These are phyloP conservation scores for Mycosarcoma mackinlayi DNA, from an alignment of 1,284 basidiomycete species.

Conservation along the genomic window DNA sequence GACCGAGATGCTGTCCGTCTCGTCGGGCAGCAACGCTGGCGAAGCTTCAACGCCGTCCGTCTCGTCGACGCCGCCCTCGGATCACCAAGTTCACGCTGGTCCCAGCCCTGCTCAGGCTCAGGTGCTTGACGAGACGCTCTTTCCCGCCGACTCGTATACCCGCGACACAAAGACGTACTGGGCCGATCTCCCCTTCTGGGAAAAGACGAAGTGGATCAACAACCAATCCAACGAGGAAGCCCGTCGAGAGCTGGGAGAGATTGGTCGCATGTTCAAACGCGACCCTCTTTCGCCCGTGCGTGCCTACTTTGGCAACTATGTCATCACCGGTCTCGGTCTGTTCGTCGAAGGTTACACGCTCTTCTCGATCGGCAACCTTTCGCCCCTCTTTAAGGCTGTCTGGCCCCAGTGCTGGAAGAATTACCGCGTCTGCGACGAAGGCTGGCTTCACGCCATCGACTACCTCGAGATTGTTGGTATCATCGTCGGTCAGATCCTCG, in stretches of 20 bases:
- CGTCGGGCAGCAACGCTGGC: slow-evolving; percentile 12
- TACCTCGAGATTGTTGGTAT: slow-evolving; percentile 72
- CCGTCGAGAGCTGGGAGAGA: slow-evolving; percentile 69
- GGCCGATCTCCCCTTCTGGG: slow-evolving; percentile 66
- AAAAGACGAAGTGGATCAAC: slow-evolving; percentile 69
- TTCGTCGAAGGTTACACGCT: slow-evolving; percentile 72
- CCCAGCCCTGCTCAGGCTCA: slow-evolving; percentile 17
- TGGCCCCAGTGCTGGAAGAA: slow-evolving; percentile 72
- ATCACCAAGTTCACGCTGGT: not conserved
- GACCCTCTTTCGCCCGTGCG: slow-evolving; percentile 70
- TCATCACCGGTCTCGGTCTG: slow-evolving; percentile 72
- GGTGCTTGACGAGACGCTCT: slow-evolving; percentile 60
- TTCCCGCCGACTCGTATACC: slow-evolving; percentile 64
- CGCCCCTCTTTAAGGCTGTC: slow-evolving; percentile 70
- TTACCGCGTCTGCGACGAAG: slow-evolving; percentile 69
- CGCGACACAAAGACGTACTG: slow-evolving; percentile 66
- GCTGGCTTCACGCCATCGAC: slow-evolving; percentile 71
- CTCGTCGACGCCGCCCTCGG: slow-evolving; percentile 12
- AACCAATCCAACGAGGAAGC: slow-evolving; percentile 70
- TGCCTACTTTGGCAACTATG: slow-evolving; percentile 71
- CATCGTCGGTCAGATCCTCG: slow-evolving; percentile 72
- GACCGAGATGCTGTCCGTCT: slow-evolving; percentile 21
- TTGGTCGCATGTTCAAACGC: slow-evolving; percentile 72
- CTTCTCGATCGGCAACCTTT: slow-evolving; percentile 72
- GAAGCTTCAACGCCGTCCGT: slow-evolving; percentile 11